A percentile compares a stretch with the other conserved stretches of the same genome.
These are phyloP conservation scores for Udeniomyces megalosporus DNA, from an alignment of 768 basidiomycete species.

Conservation along the genomic window DNA sequence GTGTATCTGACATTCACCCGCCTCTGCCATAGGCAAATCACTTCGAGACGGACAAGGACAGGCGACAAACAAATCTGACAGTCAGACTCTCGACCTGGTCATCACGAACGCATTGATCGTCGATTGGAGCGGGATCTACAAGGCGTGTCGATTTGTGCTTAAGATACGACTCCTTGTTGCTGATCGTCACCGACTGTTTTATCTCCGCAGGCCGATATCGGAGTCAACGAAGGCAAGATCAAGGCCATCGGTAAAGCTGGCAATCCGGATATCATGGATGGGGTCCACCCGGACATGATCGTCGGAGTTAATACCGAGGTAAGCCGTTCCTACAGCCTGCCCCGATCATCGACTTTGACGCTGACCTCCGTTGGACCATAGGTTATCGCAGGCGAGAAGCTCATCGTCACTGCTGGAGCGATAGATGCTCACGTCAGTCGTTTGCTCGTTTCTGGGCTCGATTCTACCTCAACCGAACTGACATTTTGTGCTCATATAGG, in stretches of 20 bases:
- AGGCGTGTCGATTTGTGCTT: constrained; percentile 36
- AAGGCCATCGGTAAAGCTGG: constrained; percentile 90
- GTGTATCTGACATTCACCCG: too few species aligned
- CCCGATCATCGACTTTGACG: background rate
- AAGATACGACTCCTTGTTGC: background rate
- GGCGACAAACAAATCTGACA: constrained; percentile 50
- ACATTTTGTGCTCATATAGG: too few species aligned
- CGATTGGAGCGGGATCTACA: constrained; percentile 91
- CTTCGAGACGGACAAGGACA: constrained; percentile 98
- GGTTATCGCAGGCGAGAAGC: constrained; percentile 85
- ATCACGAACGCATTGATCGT: constrained; percentile 90
- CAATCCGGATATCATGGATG: constrained; percentile 82
- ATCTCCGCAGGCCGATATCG: constrained; percentile 66
- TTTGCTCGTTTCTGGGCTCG: too few species aligned
- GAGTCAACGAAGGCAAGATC: constrained; percentile 67
- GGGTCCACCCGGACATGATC: constrained; percentile 52
- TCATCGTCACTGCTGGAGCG: constrained; percentile 84
- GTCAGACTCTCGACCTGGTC: constrained; percentile 66
- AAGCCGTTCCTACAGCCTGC: background rate
- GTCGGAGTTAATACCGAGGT: constrained; percentile 78
- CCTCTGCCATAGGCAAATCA: constrained; percentile 48
- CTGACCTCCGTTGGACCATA: background rate
- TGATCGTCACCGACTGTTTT: background rate
- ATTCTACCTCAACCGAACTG: too few species aligned
- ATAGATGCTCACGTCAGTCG: constrained; percentile 66